Base-by-base conservation (phyloP, 176 grass and related monocot genomes). In the Puya raimondii region DNA sequence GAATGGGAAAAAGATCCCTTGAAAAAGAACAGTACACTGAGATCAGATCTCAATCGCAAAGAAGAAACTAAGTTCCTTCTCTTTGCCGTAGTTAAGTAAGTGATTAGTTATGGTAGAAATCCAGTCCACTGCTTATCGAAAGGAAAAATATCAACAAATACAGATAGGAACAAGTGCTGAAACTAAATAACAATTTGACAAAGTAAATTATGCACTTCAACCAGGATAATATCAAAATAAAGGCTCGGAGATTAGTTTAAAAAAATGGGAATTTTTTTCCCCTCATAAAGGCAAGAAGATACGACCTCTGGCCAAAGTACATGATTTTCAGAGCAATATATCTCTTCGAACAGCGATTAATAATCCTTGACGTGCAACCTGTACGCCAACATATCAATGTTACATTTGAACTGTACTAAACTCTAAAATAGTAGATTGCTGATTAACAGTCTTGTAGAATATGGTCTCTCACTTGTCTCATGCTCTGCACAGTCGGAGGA, bases 251-350 rank as follows among this genome's bases (percentile, higher is more conserved):
- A 48, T 69, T 5, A 59, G 12, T 42, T 1, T n/a, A 20, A 59
- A 70, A 11, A 64, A 50, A 68, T 15, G 58, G 16, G 51, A 12
- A 11, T 25, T 53, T 50, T 51, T 63, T 64, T 33, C 51, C 25
- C 68, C 76, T n/a, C 48, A 26, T 51, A 69, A 66, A 77, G 0
- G 26, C 58, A 78, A 47, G 21, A 73, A 23, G 69, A 64, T 25
- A 21, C 9, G 49, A 93, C 92, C 92, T 96, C 79, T 92, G 81
- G 14, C 92, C 88, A 11, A 92, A 96, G 70, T 96, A 96, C 86
- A 92, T 85, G 73, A 96, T 72, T 69, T 91, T 87, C 50, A 96
- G 70, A 80, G 88, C 86, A 72, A 96, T 64, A 65, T 83, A 64
- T 87, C 81, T 76, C 64, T 82, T 89, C 50, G 81, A 51, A 75